phyloP scores from a whole-genome alignment of 352 stramenopile genomes.

The Phytophthora sojae region DNA sequence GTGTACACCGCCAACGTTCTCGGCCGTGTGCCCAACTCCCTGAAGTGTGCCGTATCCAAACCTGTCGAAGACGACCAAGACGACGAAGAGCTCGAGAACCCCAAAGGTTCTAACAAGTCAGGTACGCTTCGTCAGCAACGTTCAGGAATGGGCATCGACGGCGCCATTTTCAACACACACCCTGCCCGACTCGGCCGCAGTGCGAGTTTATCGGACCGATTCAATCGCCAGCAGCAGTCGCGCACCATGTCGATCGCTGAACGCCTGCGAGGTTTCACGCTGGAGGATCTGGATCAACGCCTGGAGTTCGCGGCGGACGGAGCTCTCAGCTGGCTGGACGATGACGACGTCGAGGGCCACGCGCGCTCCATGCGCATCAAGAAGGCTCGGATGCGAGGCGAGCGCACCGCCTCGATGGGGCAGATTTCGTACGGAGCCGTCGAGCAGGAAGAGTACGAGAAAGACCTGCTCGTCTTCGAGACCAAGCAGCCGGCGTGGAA shows the following conservation, averaged over 20 bases:
- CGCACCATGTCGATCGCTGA: conserved; percentile 61
- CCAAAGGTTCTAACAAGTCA: conserved; percentile 9
- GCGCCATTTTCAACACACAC: conserved; percentile 56
- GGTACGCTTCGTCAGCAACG: conserved; percentile 24
- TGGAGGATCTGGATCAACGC: conserved; percentile 61
- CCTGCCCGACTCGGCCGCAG: conserved; percentile 57
- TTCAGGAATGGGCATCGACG: conserved; percentile 51
- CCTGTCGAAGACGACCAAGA: conserved; percentile 22
- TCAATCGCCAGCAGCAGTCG: conserved; percentile 61
- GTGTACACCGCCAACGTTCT: conserved; percentile 87
- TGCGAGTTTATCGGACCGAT: conserved; percentile 67
- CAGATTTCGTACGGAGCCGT: conserved; percentile 65
- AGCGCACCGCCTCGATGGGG: conserved; percentile 38
- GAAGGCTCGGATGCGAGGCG: conserved; percentile 32
- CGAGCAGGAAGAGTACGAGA: conserved; percentile 77
- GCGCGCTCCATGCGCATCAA: conserved; percentile 50
- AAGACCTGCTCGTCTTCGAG: conserved; percentile 83
- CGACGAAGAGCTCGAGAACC: conserved; percentile 11
- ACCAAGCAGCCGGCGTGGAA: conserved; percentile 90
- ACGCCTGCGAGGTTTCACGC: conserved; percentile 59
- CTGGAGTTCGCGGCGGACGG: conserved; percentile 44
- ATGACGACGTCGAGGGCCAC: conserved; percentile 55
- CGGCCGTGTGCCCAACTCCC: conserved; percentile 75
- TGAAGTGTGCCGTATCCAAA: conserved; percentile 60
- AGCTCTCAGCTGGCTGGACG: conserved; percentile 54